Percentiles rank a stretch among this genome's conserved stretches.
Evolutionary conservation across 2,329 filamentous ascomycete genomes (phyloP).

Genomic region (Fusarium nematophilum): DNA sequence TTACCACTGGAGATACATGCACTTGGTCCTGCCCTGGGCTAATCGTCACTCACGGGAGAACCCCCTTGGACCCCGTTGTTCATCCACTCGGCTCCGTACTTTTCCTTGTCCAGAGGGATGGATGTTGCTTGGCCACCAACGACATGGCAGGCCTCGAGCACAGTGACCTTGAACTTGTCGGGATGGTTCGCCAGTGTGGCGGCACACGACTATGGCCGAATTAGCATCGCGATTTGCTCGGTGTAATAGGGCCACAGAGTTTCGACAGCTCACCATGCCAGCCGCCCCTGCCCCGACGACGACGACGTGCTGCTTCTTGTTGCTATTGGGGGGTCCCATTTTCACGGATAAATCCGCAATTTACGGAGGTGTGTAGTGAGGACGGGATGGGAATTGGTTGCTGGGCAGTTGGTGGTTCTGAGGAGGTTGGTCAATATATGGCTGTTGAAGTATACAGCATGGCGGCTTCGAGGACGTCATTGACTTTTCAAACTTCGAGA

Average conservation of each 20-base stretch:
- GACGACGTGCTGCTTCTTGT: slow-evolving; percentile 62
- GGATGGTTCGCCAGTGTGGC: slow-evolving; percentile 74
- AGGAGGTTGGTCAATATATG: not conserved
- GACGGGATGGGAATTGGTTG: not conserved
- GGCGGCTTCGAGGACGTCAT: slow-evolving; percentile 33
- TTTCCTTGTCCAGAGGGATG: slow-evolving; percentile 66
- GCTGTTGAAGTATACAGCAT: too few relatives aligned
- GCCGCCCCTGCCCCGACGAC: slow-evolving; percentile 73
- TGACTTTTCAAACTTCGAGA: slow-evolving; percentile 1
- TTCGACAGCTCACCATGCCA: slow-evolving; percentile 61
- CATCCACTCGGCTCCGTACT: slow-evolving; percentile 69
- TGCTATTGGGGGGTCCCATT: slow-evolving; percentile 12
- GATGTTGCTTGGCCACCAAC: slow-evolving; percentile 72
- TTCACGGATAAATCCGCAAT: too few relatives aligned
- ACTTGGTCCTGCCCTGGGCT: not conserved
- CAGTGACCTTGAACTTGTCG: slow-evolving; percentile 72
- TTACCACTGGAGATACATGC: not conserved
- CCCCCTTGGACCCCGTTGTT: slow-evolving; percentile 75
- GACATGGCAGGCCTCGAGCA: slow-evolving; percentile 69
- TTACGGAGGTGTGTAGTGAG: not conserved
- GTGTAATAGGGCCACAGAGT: not conserved
- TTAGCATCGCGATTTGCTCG: not conserved
- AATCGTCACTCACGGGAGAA: slow-evolving; percentile 45
- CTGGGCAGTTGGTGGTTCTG: not conserved
- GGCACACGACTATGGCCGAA: slow-evolving; percentile 65